These are phyloP conservation scores for Ceratopteris richardii DNA, from an alignment of 75 land plant species.

Conservation along the genomic window DNA sequence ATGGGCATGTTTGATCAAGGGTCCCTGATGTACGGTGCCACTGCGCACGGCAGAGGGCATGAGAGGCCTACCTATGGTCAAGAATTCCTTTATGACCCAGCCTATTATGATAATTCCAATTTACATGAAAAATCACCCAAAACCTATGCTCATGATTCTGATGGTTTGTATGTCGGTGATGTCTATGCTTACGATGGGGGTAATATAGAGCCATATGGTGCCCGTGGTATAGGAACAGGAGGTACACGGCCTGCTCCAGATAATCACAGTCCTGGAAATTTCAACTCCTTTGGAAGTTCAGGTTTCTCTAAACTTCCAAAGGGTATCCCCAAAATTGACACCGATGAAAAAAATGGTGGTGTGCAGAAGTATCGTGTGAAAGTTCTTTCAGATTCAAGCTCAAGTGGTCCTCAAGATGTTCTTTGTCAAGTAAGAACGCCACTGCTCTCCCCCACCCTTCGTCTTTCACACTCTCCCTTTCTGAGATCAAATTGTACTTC, in stretches of 20 bases:
- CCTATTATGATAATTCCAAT: background rate
- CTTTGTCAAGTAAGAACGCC: slow-evolving; percentile 66
- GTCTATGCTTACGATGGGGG: slow-evolving; percentile 77
- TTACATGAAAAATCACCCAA: background rate
- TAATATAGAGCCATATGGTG: slow-evolving; percentile 66
- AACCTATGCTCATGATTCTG: slow-evolving; percentile 2
- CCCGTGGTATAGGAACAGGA: slow-evolving; percentile 47
- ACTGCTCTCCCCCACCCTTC: no score
- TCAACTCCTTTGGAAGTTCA: slow-evolving; percentile 21
- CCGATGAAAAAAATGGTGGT: slow-evolving; percentile 45
- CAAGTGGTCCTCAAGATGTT: slow-evolving; percentile 52
- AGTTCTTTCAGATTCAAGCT: slow-evolving; percentile 52
- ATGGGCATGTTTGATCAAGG: background rate
- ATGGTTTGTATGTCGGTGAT: slow-evolving; percentile 26
- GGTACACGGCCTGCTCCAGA: slow-evolving; percentile 10
- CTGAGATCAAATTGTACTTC: no score
- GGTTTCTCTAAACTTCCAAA: slow-evolving; percentile 48
- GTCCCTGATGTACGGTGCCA: background rate
- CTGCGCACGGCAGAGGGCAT: background rate
- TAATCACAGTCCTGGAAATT: slow-evolving; percentile 40
- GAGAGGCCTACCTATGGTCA: background rate
- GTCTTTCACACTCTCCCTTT: no score
- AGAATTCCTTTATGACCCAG: background rate
- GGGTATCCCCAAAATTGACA: slow-evolving; percentile 70
- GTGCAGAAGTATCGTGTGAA: slow-evolving; percentile 88